Percentiles rank a stretch among this genome's conserved stretches.
Evolutionary conservation across 148 eudicot genomes (phyloP).

Genomic region (Amaranthus hypochondriacus): DNA sequence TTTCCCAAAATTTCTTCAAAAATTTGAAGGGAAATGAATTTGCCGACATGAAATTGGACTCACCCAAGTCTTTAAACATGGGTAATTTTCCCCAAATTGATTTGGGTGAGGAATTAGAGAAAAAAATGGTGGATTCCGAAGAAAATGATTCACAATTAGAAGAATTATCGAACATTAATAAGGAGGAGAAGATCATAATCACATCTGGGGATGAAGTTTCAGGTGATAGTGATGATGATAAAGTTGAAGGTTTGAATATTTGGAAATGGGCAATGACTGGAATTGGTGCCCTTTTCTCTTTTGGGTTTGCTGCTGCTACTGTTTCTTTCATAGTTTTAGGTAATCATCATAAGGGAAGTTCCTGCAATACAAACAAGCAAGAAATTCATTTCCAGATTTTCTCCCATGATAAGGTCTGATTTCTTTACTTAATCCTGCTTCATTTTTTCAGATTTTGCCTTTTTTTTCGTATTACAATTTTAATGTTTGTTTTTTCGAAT

Average conservation of each 20-base stretch:
- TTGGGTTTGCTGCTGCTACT: constrained; percentile 80
- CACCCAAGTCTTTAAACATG: constrained; percentile 55
- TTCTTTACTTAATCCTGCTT: too few species aligned
- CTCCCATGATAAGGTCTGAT: constrained; percentile 60
- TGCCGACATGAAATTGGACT: constrained; percentile 91
- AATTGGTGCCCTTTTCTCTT: constrained; percentile 66
- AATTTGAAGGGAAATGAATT: constrained; percentile 74
- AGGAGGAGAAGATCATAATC: not conserved
- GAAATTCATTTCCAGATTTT: constrained; percentile 65
- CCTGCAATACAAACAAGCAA: constrained; percentile 24
- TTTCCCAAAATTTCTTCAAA: constrained; percentile 79
- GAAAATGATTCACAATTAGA: not conserved
- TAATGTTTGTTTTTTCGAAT: not conserved
- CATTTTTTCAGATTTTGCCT: not conserved
- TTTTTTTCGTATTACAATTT: not conserved
- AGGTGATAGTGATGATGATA: constrained; percentile 10
- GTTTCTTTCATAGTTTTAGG: constrained; percentile 52
- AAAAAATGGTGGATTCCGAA: not conserved
- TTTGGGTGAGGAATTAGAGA: constrained; percentile 31
- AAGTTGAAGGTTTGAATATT: constrained; percentile 35
- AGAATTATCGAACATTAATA: not conserved
- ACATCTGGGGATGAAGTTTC: constrained; percentile 3
- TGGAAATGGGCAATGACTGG: constrained; percentile 75
- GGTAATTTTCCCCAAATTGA: constrained; percentile 50
- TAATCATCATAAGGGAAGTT: constrained; percentile 32